Conservation (phyloP, 805 yeast species). For the Lipomyces sp. region DNA sequence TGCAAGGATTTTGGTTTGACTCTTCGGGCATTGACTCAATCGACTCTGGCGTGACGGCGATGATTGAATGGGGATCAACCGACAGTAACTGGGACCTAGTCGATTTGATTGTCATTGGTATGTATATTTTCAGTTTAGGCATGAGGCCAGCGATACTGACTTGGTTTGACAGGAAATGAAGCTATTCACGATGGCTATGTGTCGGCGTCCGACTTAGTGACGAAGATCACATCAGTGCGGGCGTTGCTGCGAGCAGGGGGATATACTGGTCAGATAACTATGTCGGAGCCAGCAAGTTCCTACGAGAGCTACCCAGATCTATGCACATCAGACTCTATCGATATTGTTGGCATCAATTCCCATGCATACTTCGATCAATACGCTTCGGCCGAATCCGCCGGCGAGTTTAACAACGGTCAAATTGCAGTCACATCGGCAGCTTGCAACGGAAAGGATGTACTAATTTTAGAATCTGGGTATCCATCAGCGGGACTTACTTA, state of each 20-base stretch:
- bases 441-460: constrained; percentile 58
- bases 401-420: constrained; percentile 66
- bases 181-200: constrained; percentile 65
- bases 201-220: constrained; percentile 57
- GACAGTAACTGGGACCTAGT: constrained; percentile 63
- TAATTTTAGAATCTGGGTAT: constrained; percentile 95
- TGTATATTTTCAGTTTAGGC: not conserved
- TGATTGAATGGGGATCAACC: constrained; percentile 52
- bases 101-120: constrained; percentile 60
- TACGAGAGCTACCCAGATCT: constrained; percentile 61
- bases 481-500: constrained; percentile 79
- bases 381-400: constrained; percentile 64
- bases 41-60: constrained; percentile 52
- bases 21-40: constrained; percentile 63
- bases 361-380: constrained; percentile 74
- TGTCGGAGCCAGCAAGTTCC: constrained; percentile 85
- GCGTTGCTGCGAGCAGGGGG: constrained; percentile 61
- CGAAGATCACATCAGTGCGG: constrained; percentile 65
- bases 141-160: not conserved
- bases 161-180: constrained; percentile 67
- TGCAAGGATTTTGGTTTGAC: constrained; percentile 85
- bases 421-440: constrained; percentile 49
- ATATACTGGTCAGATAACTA: constrained; percentile 69
- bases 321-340: constrained; percentile 64
- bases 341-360: constrained; percentile 80